phyloP scores from a whole-genome alignment of 495 filamentous ascomycete genomes.

The Geoglossum glabrum region DNA sequence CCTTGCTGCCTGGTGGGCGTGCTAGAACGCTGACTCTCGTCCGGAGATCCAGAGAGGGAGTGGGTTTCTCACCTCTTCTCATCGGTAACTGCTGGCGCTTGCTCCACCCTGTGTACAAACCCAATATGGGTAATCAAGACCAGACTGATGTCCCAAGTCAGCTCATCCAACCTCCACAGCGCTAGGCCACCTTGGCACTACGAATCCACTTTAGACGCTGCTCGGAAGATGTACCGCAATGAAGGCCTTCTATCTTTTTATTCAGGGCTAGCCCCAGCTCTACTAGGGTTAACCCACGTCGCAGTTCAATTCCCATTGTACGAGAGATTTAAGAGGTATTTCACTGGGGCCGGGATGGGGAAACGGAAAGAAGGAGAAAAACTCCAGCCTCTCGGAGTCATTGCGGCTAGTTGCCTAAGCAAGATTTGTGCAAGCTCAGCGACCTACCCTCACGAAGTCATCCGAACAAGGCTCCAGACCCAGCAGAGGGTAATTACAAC shows the following conservation, averaged over 20 bases:
- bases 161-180: constrained; percentile 22
- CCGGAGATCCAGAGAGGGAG: constrained; percentile 10
- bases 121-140: constrained; percentile 99
- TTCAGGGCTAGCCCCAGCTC: constrained; percentile 78
- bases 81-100: constrained; percentile 74
- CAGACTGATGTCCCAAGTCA: constrained; percentile 75
- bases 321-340: constrained; percentile 76
- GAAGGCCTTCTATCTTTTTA: constrained; percentile 88
- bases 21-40: background rate
- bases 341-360: constrained; percentile 76
- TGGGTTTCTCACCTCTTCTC: constrained; percentile 45
- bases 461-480: constrained; percentile 75
- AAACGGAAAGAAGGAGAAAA: constrained; percentile 27
- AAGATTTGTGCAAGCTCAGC: constrained; percentile 88
- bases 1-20: background rate
- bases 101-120: constrained; percentile 89
- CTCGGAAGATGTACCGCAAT: constrained; percentile 77
- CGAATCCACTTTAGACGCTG: constrained; percentile 64
- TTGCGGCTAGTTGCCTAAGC: constrained; percentile 77
- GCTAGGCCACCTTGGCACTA: constrained; percentile 73
- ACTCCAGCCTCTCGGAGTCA: constrained; percentile 33
- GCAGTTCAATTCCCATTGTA: constrained; percentile 96
- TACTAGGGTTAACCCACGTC: constrained; percentile 85
- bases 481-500: constrained; percentile 45
- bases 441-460: constrained; percentile 94